Evolutionary conservation across 2,329 filamentous ascomycete genomes (phyloP), one percentile per base, ranked within the genome.

Genomic region (Exophiala alcalophila): DNA sequence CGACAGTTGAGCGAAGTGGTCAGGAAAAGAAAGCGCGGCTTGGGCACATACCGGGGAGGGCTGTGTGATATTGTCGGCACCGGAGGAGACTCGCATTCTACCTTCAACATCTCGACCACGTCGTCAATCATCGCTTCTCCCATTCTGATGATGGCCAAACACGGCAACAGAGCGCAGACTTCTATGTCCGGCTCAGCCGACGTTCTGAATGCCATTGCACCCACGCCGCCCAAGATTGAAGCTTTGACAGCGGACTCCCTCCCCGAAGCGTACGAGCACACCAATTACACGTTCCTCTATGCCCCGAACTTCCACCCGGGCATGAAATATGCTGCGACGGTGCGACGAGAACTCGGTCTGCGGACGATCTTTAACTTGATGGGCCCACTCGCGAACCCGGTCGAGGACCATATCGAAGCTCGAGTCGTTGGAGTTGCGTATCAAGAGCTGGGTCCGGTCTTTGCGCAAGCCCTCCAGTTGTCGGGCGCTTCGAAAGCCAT

Each of bases 331-430:
- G 89, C 92, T 26, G 88, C 89, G 4, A 80, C 84, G 2, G 83
- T 96, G 52, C 84, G 92, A 50, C 86, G 81, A 60, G 85, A 94
- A 62, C 78, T 98, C 15, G 91, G 91, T 45, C 91, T 92, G 76
- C 81, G 92, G 57, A 98, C 92, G 2, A 91, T 98, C 55, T 98
- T 98, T 80, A 98, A 98, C 67, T 79, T 98, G 11, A 77, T 98
- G 35, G 92, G 92, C 0, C 92, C 92, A 0, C 73, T 98, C 19
- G 85, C 89, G 31, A 97, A 97, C 65, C 92, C 92, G 0, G 78
- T 94, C 12, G 86, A 96, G 59, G 80, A 82, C 56, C 71, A 78
- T 24, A 79, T 98, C 46, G 92, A 98, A 69, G 89, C 90, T 9
- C 81, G 92, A 20, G 79, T 98, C 45, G 80, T 98, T n/a, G 92